Percentiles rank a stretch among this genome's conserved stretches.
Evolutionary conservation across 2,329 filamentous ascomycete species (phyloP).

Genomic region (Furcasterigmium furcatum): DNA sequence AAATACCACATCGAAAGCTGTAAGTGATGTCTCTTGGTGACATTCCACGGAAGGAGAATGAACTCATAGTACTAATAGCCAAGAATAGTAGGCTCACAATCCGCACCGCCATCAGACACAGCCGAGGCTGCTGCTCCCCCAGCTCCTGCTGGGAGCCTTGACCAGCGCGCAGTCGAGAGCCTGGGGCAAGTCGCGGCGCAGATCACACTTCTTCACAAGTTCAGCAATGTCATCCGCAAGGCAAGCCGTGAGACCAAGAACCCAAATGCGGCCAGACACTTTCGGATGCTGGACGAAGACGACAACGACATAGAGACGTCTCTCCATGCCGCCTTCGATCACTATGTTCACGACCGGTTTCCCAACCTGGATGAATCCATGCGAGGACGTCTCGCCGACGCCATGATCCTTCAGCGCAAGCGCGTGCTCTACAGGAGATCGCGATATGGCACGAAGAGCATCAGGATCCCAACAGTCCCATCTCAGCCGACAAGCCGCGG

Average conservation of each 20-base stretch:
- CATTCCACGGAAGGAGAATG: too few species aligned
- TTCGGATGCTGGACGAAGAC: background rate
- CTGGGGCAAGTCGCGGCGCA: background rate
- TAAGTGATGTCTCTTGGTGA: background rate
- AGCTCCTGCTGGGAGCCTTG: too few species aligned
- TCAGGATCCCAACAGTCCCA: background rate
- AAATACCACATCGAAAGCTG: background rate
- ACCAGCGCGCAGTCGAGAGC: too few species aligned
- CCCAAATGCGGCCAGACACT: background rate
- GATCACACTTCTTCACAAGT: constrained; percentile 2
- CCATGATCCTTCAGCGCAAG: constrained; percentile 1
- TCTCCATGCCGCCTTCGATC: background rate
- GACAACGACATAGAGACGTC: background rate
- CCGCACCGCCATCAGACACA: too few species aligned
- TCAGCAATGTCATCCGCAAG: constrained; percentile 2
- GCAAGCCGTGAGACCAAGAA: background rate
- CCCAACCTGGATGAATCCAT: constrained; percentile 5
- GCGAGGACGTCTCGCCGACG: background rate
- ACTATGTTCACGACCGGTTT: constrained; percentile 5
- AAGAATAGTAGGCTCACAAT: too few species aligned
- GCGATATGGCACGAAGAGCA: background rate
- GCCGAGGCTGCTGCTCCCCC: too few species aligned
- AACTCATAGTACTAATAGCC: too few species aligned
- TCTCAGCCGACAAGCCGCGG: background rate
- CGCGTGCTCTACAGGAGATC: background rate